Base-by-base conservation (phyloP, 371 early-diverging fungal genomes). In the Zychaea mexicana region DNA sequence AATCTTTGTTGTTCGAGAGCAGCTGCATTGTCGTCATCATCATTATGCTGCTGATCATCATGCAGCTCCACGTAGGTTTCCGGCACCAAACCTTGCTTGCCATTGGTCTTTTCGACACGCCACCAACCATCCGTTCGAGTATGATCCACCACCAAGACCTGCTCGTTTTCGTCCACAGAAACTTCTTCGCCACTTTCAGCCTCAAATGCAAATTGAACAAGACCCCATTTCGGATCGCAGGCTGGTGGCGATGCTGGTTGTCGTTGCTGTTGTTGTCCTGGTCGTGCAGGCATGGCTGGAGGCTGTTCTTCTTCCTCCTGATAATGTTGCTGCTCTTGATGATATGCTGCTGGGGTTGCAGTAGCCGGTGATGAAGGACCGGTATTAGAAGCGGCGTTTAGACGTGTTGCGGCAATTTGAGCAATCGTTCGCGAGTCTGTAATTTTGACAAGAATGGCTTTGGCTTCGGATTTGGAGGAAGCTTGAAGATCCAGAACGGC, bases 181-280 rank as follows among this genome's bases (percentile, higher is more conserved):
- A 94, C 69, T 67, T 95, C 94, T 38, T 91, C 94, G 10, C 82
- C 84, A n/a, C 83, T 81, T 56, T 85, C 82, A 1, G 92, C 87
- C 8, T 81, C 75, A 73, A 93, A 95, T 46, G 86, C 84, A 62
- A 88, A 94, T n/a, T 93, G 63, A 2, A 92, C 91, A 32, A 88
- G 74, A 0, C 89, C 96, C 73, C 77, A 75, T 62, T 77, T 73
- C 13, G 86, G 81, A 19, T 84, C 65, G 61, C 64, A 66, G 0
- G 46, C 59, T 28, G 61, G 58, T 22, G 63, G 5, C 15, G 58
- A 47, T 52, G 45, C 39, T 22, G 38, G 58, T 46, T 58, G 49
- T 36, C n/a, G 47, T 12, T 56, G 60, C 45, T 8, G 39, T 24
- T 22, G 58, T 32, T 42, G 58, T 17, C 8, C 21, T 32, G 60